These are phyloP conservation scores for Hypoxylon trugodes DNA, from an alignment of 495 filamentous ascomycete species.

Conservation along the genomic window DNA sequence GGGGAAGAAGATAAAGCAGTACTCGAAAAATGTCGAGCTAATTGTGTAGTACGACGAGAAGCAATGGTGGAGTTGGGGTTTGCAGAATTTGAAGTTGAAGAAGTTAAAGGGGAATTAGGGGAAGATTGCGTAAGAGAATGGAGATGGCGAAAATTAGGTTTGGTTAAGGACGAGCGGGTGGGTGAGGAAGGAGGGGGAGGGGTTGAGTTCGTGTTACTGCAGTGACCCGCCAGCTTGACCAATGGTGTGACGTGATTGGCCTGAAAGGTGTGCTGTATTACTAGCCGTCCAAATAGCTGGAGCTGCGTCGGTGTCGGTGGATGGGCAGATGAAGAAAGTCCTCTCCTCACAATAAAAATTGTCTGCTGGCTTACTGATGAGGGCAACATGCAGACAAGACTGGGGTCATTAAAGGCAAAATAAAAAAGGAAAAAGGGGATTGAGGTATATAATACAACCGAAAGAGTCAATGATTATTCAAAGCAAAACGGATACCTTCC, in stretches of 20 bases:
- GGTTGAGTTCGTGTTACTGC: constrained; percentile 37
- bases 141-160: constrained; percentile 34
- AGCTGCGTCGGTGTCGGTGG: not conserved
- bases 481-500: not conserved
- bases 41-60: constrained; percentile 59
- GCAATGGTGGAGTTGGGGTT: constrained; percentile 49
- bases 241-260: constrained; percentile 32
- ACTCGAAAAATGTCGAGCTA: constrained; percentile 64
- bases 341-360: constrained; percentile 8
- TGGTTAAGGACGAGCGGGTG: constrained; percentile 32
- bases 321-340: constrained; percentile 11
- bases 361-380: constrained; percentile 9
- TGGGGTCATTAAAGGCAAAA: not conserved
- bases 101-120: constrained; percentile 7
- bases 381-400: constrained; percentile 1
- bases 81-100: constrained; percentile 37
- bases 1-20: constrained; percentile 38
- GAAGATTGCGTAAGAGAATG: constrained; percentile 35
- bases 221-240: constrained; percentile 37
- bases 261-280: constrained; percentile 30
- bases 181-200: constrained; percentile 51
- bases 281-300: constrained; percentile 7
- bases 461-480: not conserved
- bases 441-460: not conserved
- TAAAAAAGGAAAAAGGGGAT: not conserved